Percentiles rank a stretch among this genome's conserved stretches.
phyloP scores from a whole-genome alignment of 148 eudicot genomes.

The Heliamphora exappendiculata region DNA sequence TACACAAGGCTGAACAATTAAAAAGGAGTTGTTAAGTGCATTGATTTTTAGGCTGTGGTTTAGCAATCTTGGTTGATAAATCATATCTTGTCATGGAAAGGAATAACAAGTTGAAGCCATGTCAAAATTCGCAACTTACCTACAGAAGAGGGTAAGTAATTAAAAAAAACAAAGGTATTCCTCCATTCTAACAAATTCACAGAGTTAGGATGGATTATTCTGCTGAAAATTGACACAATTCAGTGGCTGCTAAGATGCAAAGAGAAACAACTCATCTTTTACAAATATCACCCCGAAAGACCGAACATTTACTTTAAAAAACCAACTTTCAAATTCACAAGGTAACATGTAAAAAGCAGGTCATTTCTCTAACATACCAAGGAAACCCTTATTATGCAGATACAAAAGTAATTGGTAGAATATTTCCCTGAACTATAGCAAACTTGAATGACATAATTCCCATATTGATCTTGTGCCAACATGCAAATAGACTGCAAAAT shows the following conservation, averaged over 20 bases:
- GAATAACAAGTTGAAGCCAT: neutral
- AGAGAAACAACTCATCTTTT: neutral
- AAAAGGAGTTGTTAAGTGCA: neutral
- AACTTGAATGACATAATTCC: conserved; percentile 90
- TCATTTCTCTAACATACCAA: neutral
- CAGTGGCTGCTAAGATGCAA: neutral
- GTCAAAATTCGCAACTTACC: neutral
- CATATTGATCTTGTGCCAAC: conserved; percentile 87
- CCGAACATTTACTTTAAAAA: neutral
- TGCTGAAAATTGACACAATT: neutral
- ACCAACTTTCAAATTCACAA: neutral
- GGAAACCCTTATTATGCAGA: neutral
- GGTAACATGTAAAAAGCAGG: neutral
- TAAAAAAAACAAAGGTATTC: neutral
- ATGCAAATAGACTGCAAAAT: conserved; percentile 61
- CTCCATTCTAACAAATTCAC: neutral
- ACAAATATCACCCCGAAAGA: neutral
- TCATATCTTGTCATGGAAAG: neutral
- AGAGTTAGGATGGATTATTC: neutral
- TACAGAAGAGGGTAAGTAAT: neutral
- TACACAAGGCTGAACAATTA: neutral
- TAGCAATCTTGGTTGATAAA: neutral
- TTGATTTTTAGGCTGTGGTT: neutral
- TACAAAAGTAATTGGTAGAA: neutral
- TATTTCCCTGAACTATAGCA: neutral